Conservation (phyloP, 495 filamentous ascomycete species). For the Hypoxylon lenormandii region DNA sequence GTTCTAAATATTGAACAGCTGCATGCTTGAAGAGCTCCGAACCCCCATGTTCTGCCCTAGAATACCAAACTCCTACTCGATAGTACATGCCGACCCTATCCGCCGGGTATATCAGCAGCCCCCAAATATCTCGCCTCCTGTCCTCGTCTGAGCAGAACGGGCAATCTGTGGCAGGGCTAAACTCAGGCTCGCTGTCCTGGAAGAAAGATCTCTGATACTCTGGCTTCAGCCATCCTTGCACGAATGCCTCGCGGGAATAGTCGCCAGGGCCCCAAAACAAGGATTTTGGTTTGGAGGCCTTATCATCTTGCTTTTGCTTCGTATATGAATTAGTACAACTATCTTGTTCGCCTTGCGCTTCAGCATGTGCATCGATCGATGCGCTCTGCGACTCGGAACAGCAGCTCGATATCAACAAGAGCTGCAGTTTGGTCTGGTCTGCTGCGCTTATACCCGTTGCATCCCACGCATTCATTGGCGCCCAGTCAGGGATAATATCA, state of each 20-base stretch:
- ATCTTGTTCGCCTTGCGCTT: background rate
- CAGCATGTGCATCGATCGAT: background rate
- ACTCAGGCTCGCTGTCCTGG: constrained; percentile 4
- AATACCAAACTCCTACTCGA: constrained; percentile 3
- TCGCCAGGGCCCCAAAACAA: background rate
- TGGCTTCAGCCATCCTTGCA: background rate
- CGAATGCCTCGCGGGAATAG: background rate
- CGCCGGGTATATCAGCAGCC: constrained; percentile 2
- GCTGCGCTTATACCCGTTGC: background rate
- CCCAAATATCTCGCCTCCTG: constrained; percentile 2
- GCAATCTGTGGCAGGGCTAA: background rate
- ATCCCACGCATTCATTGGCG: constrained; percentile 1
- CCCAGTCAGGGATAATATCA: background rate
- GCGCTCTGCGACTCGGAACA: background rate
- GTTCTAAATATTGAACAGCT: background rate
- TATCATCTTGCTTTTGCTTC: background rate
- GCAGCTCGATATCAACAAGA: constrained; percentile 1
- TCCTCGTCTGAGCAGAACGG: background rate
- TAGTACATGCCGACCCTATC: background rate
- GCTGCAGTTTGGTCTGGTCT: background rate
- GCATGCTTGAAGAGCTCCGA: constrained; percentile 4
- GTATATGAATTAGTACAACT: background rate
- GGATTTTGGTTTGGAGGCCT: background rate
- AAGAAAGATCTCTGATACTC: background rate
- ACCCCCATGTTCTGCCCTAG: background rate